Conservation (phyloP, 129 eudicot genomes). For the Daucus carota region DNA sequence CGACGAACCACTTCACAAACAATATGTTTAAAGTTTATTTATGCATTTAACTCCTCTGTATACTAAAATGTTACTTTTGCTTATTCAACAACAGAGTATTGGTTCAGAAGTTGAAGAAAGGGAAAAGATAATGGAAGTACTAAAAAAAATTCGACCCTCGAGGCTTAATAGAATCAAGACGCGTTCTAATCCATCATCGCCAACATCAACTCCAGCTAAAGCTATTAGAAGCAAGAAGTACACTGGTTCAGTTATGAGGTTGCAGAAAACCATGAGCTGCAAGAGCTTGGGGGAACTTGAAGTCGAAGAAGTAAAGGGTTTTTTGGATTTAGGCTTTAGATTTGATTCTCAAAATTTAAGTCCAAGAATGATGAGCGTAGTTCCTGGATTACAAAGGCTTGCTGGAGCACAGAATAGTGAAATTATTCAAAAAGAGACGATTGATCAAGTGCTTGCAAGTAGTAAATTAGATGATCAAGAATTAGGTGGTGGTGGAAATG, state of each 20-base stretch:
- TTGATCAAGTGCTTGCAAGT: background rate
- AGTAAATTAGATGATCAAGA: background rate
- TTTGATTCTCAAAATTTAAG: constrained; percentile 23
- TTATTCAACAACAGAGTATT: background rate
- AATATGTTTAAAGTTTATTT: background rate
- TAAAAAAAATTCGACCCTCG: constrained; percentile 14
- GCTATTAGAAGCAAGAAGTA: background rate
- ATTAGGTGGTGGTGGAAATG: background rate
- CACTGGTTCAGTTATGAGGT: constrained; percentile 6
- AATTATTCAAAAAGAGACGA: background rate
- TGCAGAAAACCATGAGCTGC: constrained; percentile 36
- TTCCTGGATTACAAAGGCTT: constrained; percentile 45
- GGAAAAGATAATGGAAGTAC: background rate
- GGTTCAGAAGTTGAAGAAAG: background rate
- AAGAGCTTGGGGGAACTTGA: constrained; percentile 39
- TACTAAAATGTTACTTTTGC: background rate
- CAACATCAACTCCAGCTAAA: constrained; percentile 12
- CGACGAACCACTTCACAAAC: background rate
- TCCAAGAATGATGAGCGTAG: constrained; percentile 31
- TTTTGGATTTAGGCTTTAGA: constrained; percentile 40
- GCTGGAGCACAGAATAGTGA: background rate
- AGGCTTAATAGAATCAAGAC: constrained; percentile 6
- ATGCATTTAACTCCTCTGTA: background rate
- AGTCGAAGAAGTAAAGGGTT: constrained; percentile 44
- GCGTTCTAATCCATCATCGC: constrained; percentile 21